Evolutionary conservation across 192 early-diverging fungal genomes (phyloP).

Genomic region (Cladochytrium replicatum): DNA sequence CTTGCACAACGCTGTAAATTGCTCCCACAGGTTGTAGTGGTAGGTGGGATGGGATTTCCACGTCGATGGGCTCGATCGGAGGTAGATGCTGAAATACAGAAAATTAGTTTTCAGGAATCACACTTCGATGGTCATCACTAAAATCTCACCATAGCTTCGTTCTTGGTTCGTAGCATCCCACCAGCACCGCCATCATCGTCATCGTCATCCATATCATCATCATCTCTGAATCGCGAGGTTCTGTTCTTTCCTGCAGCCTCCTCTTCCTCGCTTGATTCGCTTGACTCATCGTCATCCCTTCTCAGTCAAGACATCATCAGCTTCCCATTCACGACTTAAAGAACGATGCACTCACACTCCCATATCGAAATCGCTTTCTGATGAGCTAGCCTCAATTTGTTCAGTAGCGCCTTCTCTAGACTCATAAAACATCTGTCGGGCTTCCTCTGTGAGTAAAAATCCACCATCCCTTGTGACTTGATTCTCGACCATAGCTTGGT

Average conservation of each 20-base stretch:
- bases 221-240: background rate
- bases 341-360: no score
- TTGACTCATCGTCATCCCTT: no score
- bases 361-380: no score
- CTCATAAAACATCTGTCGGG: no score
- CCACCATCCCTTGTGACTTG: no score
- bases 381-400: no score
- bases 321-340: no score
- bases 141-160: conserved; percentile 18
- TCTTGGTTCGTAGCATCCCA: conserved; percentile 23
- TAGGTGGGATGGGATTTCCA: conserved; percentile 38
- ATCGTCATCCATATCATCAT: background rate
- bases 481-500: no score
- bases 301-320: no score
- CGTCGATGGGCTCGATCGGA: conserved; percentile 26
- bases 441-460: no score
- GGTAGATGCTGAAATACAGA: conserved; percentile 7
- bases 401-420: no score
- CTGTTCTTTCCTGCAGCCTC: conserved; percentile 7
- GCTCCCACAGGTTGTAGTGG: conserved; percentile 48
- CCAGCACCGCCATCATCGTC: conserved; percentile 5
- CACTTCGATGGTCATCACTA: no score
- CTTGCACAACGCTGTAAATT: conserved; percentile 60
- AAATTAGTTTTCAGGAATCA: background rate
- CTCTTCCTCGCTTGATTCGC: conserved; percentile 3